Percentiles rank a stretch among this genome's conserved stretches.
phyloP scores from a whole-genome alignment of 2,329 filamentous ascomycete genomes.

The Arthrobotrys sphaeroides region DNA sequence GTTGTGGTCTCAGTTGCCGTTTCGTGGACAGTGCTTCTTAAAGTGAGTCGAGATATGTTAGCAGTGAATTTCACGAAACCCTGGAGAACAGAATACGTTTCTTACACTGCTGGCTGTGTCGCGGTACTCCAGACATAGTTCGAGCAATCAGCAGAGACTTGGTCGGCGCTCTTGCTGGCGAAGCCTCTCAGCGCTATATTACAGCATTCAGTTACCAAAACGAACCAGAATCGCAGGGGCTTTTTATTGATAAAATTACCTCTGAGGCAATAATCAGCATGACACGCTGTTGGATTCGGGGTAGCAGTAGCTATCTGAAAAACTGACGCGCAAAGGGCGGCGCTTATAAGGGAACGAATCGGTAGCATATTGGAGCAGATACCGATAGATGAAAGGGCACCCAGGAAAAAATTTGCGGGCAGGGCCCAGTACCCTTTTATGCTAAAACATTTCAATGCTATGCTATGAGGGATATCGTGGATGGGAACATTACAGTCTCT shows the following conservation, averaged over 20 bases:
- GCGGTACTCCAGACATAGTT: background rate
- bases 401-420: background rate
- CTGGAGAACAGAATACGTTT: background rate
- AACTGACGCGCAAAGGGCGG: background rate
- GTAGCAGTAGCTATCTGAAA: background rate
- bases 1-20: background rate
- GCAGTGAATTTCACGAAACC: background rate
- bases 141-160: background rate
- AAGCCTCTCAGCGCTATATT: background rate
- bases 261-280: conserved; percentile 15
- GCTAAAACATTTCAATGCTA: too few species aligned
- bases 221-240: background rate
- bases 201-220: background rate
- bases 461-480: too few species aligned
- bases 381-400: background rate
- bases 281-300: background rate
- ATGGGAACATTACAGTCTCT: too few species aligned
- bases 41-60: background rate
- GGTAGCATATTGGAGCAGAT: background rate
- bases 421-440: background rate
- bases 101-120: background rate
- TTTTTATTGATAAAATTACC: background rate
- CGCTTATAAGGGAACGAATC: background rate
- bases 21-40: background rate
- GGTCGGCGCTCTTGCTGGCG: background rate